Evolutionary conservation across 768 basidiomycete genomes (phyloP), one percentile per base, ranked within the genome.

Genomic region (Serendipita vermifera): DNA sequence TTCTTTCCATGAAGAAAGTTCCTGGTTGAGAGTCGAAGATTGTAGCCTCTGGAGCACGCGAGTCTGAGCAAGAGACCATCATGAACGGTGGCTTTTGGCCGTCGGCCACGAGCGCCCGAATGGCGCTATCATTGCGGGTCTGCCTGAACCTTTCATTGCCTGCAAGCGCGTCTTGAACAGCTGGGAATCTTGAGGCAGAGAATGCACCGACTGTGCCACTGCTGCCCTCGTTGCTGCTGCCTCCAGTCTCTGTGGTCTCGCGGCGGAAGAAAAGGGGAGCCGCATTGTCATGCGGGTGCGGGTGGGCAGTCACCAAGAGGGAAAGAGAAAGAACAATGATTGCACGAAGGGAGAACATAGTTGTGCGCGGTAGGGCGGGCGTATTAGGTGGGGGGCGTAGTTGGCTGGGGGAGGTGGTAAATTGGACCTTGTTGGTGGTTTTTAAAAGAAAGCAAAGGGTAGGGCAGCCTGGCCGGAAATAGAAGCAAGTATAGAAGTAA

Each of bases 1-100:
- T 59, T 5, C 58, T 36, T 33, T 56, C 36, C 38, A 41, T 57
- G 41, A 59, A 59, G 56, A 56, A 59, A 3, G 55, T 57, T 15
- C 58, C 58, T 6, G 58, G 58, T 17, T 57, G 15, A 38, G 39
- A 36, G 38, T 57, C 58, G 40, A 59, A 59, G 33, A 59, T 57
- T 20, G 56, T 57, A 3, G 56, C 46, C 29, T 51, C 46, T 6
- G 46, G 27, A 7, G 46, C 46, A 29, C 46, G 46, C n/a, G 46
- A 51, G 29, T 51, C 46, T 20, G 46, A 51, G n/a, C 22, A 51
- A 15, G 46, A 5, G 20, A 51, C 46, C 46, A 17, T 51, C 46
- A 51, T 51, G 22, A 51, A 51, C 46, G 46, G 46, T 26, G 58
- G 58, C 22, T 57, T 56, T 27, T 59, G 58, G 5, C 58, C 58